Percentiles rank a stretch among this genome's conserved stretches.
Conservation (phyloP, 345 rosid genomes). For the Hypericum perforatum region DNA sequence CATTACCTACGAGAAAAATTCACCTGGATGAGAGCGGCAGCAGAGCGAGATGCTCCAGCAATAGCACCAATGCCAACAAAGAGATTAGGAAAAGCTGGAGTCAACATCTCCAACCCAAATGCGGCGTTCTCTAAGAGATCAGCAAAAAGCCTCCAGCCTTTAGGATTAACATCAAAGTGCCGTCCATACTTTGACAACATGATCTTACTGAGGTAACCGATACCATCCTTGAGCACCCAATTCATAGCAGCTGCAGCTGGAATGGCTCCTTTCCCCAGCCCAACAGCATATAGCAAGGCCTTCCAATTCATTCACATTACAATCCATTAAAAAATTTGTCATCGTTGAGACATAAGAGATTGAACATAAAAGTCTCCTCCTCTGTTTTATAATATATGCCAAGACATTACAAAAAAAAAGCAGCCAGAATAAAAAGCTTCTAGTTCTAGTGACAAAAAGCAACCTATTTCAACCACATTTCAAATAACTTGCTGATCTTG, state of each 20-base stretch:
- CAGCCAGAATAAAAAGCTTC: no score
- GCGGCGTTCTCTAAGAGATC: slow-evolving; percentile 92
- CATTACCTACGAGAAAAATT: background rate
- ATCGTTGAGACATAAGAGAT: no score
- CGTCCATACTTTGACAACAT: slow-evolving; percentile 81
- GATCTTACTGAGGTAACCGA: slow-evolving; percentile 90
- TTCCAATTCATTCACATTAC: no score
- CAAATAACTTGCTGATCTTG: no score
- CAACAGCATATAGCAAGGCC: slow-evolving; percentile 97
- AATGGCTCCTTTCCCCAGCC: slow-evolving; percentile 93
- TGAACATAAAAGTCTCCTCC: no score
- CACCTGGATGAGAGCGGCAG: slow-evolving; percentile 91
- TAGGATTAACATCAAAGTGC: slow-evolving; percentile 92
- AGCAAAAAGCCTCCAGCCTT: slow-evolving; percentile 94
- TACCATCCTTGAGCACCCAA: slow-evolving; percentile 97
- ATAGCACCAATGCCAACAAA: slow-evolving; percentile 73
- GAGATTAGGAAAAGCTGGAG: slow-evolving; percentile 81
- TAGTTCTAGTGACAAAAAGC: no score
- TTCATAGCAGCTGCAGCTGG: slow-evolving; percentile 95
- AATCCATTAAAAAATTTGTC: no score
- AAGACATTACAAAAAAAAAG: no score
- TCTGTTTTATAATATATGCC: no score
- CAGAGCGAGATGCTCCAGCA: slow-evolving; percentile 93
- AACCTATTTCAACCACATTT: no score
- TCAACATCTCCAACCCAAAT: slow-evolving; percentile 85